These are phyloP conservation scores for Alternaria dauci DNA, from an alignment of 2,329 filamentous ascomycete species.

Conservation along the genomic window DNA sequence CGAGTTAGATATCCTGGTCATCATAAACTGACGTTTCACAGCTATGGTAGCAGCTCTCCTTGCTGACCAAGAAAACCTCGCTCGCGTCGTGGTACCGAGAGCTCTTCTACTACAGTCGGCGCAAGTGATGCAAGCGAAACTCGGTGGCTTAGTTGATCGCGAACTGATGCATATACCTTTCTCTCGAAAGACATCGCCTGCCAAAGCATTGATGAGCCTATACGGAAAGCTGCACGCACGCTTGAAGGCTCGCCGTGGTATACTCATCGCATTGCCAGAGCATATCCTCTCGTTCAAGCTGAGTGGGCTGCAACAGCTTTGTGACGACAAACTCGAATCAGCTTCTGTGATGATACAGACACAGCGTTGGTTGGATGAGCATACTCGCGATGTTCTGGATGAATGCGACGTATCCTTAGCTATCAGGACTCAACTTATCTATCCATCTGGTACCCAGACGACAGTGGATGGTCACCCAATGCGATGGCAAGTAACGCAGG, in stretches of 20 bases:
- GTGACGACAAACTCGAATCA: slow-evolving; percentile 55
- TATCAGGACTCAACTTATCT: slow-evolving; percentile 55
- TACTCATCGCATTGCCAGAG: slow-evolving; percentile 69
- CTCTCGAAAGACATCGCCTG: slow-evolving; percentile 59
- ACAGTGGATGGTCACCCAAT: slow-evolving; percentile 52
- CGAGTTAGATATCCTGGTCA: too few relatives aligned
- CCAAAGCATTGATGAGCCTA: slow-evolving; percentile 32
- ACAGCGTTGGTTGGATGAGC: slow-evolving; percentile 60
- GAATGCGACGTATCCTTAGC: slow-evolving; percentile 63
- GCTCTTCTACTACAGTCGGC: slow-evolving; percentile 66
- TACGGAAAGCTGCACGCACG: slow-evolving; percentile 54
- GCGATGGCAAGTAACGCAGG: slow-evolving; percentile 52
- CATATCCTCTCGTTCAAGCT: slow-evolving; percentile 72
- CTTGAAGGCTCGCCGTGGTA: slow-evolving; percentile 55
- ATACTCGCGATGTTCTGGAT: slow-evolving; percentile 69
- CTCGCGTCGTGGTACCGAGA: slow-evolving; percentile 65
- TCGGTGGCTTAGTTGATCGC: slow-evolving; percentile 64
- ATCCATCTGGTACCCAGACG: slow-evolving; percentile 54
- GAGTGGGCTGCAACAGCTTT: slow-evolving; percentile 66
- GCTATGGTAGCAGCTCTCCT: slow-evolving; percentile 64
- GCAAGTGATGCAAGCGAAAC: slow-evolving; percentile 62
- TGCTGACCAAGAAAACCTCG: slow-evolving; percentile 54
- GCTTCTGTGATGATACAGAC: slow-evolving; percentile 60
- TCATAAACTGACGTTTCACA: slow-evolving; percentile 19
- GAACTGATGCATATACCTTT: slow-evolving; percentile 66